Conservation (phyloP, 2,329 filamentous ascomycete species). For the Aspergillus melleus region DNA sequence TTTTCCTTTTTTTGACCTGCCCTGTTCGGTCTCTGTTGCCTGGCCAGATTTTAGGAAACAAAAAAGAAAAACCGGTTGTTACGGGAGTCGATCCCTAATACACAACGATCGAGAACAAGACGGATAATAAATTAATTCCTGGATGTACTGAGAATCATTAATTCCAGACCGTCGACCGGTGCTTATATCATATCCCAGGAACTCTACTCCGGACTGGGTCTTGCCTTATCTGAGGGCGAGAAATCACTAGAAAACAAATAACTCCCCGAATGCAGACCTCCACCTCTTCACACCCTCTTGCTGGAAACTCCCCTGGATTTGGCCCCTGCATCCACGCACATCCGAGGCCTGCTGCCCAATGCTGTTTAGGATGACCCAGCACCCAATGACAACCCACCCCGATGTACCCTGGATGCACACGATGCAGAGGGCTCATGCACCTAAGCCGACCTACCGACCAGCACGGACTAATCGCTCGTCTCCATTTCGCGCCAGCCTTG, state of each 20-base stretch:
- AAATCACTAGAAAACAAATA: neutral
- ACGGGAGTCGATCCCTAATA: neutral
- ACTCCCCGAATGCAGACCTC: neutral
- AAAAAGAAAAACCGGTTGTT: neutral
- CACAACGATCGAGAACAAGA: neutral
- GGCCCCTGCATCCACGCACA: slow-evolving; percentile 22
- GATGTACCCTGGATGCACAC: neutral
- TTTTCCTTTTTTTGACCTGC: neutral
- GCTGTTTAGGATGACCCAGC: neutral
- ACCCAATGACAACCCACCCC: neutral
- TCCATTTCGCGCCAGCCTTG: neutral
- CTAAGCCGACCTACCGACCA: neutral
- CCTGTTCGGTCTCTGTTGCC: neutral
- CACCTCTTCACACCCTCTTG: neutral
- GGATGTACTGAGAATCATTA: neutral
- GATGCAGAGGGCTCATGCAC: neutral
- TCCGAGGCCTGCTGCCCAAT: slow-evolving; percentile 16
- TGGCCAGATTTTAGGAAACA: neutral
- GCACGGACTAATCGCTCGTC: neutral
- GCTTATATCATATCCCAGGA: too few relatives aligned
- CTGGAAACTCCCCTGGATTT: slow-evolving; percentile 5
- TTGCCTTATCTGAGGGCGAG: neutral
- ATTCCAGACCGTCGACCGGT: neutral
- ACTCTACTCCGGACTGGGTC: too few relatives aligned
- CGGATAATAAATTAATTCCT: neutral